phyloP scores from a whole-genome alignment of 176 grass and related monocot genomes.

The Aechmea fasciata region DNA sequence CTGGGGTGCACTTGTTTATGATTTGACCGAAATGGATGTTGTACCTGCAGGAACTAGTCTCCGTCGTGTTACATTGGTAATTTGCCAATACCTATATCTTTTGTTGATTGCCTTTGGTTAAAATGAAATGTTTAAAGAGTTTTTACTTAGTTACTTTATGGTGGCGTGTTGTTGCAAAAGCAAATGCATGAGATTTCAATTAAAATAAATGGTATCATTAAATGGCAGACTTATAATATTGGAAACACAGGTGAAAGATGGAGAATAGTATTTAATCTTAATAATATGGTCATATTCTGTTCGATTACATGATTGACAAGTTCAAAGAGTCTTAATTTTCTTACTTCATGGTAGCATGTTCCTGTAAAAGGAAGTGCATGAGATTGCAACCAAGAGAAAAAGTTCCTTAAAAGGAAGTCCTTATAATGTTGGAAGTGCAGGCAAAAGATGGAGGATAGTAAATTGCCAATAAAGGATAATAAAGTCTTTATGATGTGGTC shows the following conservation, averaged over 20 bases:
- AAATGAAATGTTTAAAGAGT: background rate
- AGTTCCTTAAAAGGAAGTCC: background rate
- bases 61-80: conserved; percentile 80
- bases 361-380: background rate
- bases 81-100: conserved; percentile 1
- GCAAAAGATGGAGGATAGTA: background rate
- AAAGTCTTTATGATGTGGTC: background rate
- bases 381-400: background rate
- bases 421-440: background rate
- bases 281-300: too few relatives aligned
- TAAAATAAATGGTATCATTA: background rate
- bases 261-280: background rate
- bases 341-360: background rate
- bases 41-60: conserved; percentile 75
- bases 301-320: too few relatives aligned
- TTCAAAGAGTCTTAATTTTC: background rate
- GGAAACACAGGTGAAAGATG: background rate
- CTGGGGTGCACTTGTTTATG: conserved; percentile 81
- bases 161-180: background rate
- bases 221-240: background rate
- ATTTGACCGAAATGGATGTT: conserved; percentile 81
- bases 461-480: background rate
- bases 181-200: background rate
- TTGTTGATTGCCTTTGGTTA: background rate
- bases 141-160: background rate